phyloP scores from a whole-genome alignment of 2,329 filamentous ascomycete genomes.

The Fusarium longipes region DNA sequence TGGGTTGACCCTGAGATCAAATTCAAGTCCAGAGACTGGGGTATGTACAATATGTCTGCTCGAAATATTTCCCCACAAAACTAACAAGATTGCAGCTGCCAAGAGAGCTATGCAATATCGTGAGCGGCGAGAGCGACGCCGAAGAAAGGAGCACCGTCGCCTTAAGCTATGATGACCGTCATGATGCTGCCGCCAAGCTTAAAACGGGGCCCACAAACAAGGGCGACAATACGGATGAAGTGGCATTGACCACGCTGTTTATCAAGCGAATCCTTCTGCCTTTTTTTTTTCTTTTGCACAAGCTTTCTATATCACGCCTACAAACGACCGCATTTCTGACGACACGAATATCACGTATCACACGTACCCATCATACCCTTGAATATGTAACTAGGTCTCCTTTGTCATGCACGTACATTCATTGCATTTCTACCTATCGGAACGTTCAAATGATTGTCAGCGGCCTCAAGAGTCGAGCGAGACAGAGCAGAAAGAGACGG shows the following conservation, averaged over 20 bases:
- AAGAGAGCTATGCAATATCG: constrained; percentile 53
- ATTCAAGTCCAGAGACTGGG: constrained; percentile 52
- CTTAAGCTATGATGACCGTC: constrained; percentile 48
- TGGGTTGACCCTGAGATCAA: constrained; percentile 58
- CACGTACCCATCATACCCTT: constrained; percentile 36
- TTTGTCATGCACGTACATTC: constrained; percentile 22
- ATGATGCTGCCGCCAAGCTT: constrained; percentile 19
- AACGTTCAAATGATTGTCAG: constrained; percentile 23
- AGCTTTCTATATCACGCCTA: constrained; percentile 16
- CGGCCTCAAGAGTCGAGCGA: not conserved
- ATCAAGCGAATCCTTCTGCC: constrained; percentile 23
- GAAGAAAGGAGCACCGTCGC: constrained; percentile 54
- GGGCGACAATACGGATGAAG: constrained; percentile 6
- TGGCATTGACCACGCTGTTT: constrained; percentile 15
- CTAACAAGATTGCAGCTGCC: constrained; percentile 47
- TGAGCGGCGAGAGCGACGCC: constrained; percentile 52
- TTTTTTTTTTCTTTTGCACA: constrained; percentile 5
- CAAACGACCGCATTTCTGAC: constrained; percentile 37
- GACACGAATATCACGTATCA: constrained; percentile 44
- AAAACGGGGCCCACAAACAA: not conserved
- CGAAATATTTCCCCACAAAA: not conserved
- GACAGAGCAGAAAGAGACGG: not conserved
- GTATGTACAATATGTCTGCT: constrained; percentile 50
- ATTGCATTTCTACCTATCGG: not conserved
- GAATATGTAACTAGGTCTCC: constrained; percentile 32